Conservation (phyloP, 2,329 filamentous ascomycete species). For the Penicillium thymicola region DNA sequence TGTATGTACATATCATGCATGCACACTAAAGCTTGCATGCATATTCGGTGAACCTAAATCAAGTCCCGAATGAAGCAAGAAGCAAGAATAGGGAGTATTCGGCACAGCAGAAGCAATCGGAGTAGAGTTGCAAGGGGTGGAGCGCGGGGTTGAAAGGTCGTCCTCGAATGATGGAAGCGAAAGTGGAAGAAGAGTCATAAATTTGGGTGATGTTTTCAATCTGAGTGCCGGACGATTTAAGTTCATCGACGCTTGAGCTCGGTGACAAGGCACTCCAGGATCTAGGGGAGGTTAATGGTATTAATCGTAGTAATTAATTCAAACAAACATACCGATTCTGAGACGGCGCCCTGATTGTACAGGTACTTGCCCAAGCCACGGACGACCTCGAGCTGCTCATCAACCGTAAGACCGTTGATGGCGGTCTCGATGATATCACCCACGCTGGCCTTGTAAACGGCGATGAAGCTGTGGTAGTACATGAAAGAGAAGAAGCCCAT, state of each 20-base stretch:
- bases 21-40: constrained; percentile 11
- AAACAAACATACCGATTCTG: constrained; percentile 47
- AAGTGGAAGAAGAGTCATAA: constrained; percentile 16
- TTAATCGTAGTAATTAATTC: background rate
- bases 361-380: constrained; percentile 61
- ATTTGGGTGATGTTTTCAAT: constrained; percentile 10
- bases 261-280: constrained; percentile 36
- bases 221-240: constrained; percentile 1
- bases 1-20: constrained; percentile 15
- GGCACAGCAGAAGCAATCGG: constrained; percentile 9
- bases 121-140: constrained; percentile 2
- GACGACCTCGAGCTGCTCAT: constrained; percentile 83
- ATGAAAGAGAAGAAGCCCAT: constrained; percentile 99
- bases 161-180: constrained; percentile 6
- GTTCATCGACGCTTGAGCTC: constrained; percentile 36
- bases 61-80: constrained; percentile 8
- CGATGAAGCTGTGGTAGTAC: constrained; percentile 98
- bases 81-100: constrained; percentile 6
- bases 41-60: constrained; percentile 3
- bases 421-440: constrained; percentile 86
- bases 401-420: constrained; percentile 79
- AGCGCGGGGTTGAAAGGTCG: constrained; percentile 10
- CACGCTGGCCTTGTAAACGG: constrained; percentile 77
- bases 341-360: constrained; percentile 60
- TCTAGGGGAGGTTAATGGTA: constrained; percentile 26